Percentiles rank a stretch among this genome's conserved stretches.
These are phyloP conservation scores for Elongisporangium anandrum DNA, from an alignment of 352 stramenopile genomes.

Conservation along the genomic window DNA sequence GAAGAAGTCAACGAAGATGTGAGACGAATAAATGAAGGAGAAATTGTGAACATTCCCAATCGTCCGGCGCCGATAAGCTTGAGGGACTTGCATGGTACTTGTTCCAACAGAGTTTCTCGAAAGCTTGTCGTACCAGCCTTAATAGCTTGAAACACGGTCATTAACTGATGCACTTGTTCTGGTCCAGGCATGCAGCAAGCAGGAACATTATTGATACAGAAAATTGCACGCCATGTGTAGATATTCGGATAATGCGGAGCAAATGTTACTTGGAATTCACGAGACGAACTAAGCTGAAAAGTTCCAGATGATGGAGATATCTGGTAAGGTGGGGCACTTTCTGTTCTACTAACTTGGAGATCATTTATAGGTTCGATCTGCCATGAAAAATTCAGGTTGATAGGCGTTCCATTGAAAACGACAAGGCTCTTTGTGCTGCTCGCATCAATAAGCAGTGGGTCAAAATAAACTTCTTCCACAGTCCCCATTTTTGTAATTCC, in stretches of 20 bases:
- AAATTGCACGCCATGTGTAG: constrained; percentile 25
- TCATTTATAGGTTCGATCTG: constrained; percentile 14
- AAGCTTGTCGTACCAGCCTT: constrained; percentile 1
- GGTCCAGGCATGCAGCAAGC: constrained; percentile 48
- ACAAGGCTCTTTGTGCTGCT: constrained; percentile 30
- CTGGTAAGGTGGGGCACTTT: constrained; percentile 22
- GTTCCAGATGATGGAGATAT: constrained; percentile 35
- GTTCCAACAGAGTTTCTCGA: background rate
- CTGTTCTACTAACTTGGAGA: background rate
- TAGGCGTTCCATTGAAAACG: constrained; percentile 60
- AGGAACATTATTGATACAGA: constrained; percentile 43
- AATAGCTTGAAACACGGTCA: constrained; percentile 21
- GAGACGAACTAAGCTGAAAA: constrained; percentile 28
- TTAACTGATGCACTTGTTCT: constrained; percentile 30
- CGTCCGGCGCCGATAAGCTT: background rate
- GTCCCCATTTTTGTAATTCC: constrained; percentile 36
- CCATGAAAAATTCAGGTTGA: constrained; percentile 61
- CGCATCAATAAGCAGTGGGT: constrained; percentile 29
- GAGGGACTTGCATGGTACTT: background rate
- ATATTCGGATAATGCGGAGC: constrained; percentile 16
- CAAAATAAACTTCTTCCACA: constrained; percentile 49
- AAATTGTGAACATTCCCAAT: background rate
- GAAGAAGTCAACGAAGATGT: background rate
- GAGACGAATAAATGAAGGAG: background rate
- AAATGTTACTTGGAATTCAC: constrained; percentile 49